Evolutionary conservation across 2,329 filamentous ascomycete genomes (phyloP), one percentile per base, ranked within the genome.

Genomic region (Colletotrichum costaricense): DNA sequence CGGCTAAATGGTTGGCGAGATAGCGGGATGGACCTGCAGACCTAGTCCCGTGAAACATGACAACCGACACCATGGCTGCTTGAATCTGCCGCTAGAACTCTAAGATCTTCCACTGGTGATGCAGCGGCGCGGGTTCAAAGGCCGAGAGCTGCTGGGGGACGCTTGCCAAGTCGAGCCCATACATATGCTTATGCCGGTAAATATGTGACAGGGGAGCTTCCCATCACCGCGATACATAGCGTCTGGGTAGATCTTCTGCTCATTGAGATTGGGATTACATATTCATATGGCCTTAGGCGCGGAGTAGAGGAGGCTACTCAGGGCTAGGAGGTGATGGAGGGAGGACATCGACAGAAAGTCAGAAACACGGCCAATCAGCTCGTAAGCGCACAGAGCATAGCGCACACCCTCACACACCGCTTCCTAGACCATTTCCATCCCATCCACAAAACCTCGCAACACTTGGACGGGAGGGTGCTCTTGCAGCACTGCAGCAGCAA

Each of bases 11-110:
- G 12, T 19, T 56, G 63, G 19, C 9, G 33, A 12, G 33, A 56
- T 22, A 14, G 22, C 12, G 22, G 24, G 26, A 22, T 55, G 16
- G 46, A 60, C 57, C 38, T 30, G 42, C 42, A 12, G 46, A 60
- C 57, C 38, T 30, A 33, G 52, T 55, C 12, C 65, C 60, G 60
- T 70, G 70, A 70, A 73, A 70, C 67, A 28, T 62, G 66, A 60
- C 66, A 62, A 60, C 67, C 67, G 28, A 65, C 60, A 56, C 60
- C 66, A 57, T 35, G 60, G 42, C 28, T 59, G 58, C 52, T 30
- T 58, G 42, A 30, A 55, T 59, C 38, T 60, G 7, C 54, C 38
- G 59, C 42, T 46, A 42, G 70, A 72, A 67, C 24, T 55, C 56
- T 49, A 72, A 24, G 12, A 16, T n/a, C 33, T 14, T 24, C 7